Base-by-base conservation (phyloP, 2,329 filamentous ascomycete genomes). In the Ceratocystis smalleyi region DNA sequence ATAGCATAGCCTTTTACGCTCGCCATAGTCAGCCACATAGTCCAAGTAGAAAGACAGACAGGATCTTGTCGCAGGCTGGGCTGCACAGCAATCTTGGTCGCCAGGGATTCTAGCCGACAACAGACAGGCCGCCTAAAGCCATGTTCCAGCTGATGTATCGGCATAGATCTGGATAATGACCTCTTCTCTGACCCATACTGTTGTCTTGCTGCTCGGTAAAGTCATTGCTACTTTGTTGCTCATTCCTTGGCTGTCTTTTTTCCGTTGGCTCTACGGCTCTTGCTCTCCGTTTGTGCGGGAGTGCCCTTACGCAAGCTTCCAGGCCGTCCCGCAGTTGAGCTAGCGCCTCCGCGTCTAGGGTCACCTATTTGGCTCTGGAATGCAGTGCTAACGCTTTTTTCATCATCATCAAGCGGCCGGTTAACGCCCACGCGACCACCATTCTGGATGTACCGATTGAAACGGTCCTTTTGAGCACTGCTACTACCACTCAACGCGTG, bases 371-470 rank as follows among this genome's bases (percentile, higher is more conserved):
- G 94, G 77, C 91, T 96, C 67, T 92, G 91, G 77, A 97, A 99
- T 60, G 91, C 91, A 62, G 94, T 97, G 72, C 90, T 96, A 71
- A 97, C 84, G 75, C 92, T 97, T 76, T 94, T 90, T 71, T 94
- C 90, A 73, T 97, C 94, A 69, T 99, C 94, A 69, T 99, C 94
- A 67, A 87, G 84, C 62, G 79, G 80, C 70, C 86, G 87, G 71
- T 83, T 89, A 62, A 86, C 83, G 17, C 55, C 45, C 68, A 83
- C 79, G 61, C 88, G 87, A 8, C 86, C 85, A 67, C 86, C 87
- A 69, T 86, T 90, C 74, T 97, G 94, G 32, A 96, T 89, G 71
- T 96, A 97, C 69, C 94, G 88, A 77, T 94, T 95, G 67, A 99
- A 81, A 59, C 94, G 89, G 72, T 99, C 94, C 67, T 74, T 76